phyloP scores from a whole-genome alignment of 352 stramenopile genomes.

The Pythium guiyangense region DNA sequence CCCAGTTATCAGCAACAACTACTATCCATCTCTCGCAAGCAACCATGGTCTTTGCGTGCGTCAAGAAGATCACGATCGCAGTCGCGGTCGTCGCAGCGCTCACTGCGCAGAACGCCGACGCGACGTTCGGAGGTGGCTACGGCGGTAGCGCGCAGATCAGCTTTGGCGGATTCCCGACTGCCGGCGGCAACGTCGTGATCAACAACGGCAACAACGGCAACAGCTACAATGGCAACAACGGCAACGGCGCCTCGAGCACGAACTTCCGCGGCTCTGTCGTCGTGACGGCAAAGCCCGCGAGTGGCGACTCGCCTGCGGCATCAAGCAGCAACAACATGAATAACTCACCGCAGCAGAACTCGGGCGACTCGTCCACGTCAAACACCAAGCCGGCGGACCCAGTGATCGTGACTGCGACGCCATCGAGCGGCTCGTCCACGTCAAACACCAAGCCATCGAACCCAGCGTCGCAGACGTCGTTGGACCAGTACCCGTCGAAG shows the following conservation, averaged over 20 bases:
- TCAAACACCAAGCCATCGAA: slow-evolving; percentile 5
- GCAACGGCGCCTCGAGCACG: slow-evolving; percentile 6
- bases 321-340: slow-evolving; percentile 6
- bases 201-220: background rate
- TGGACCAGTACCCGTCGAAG: slow-evolving; percentile 14
- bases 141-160: slow-evolving; percentile 7
- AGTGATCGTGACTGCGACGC: background rate
- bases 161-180: slow-evolving; percentile 7
- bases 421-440: slow-evolving; percentile 1
- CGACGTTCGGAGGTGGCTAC: slow-evolving; percentile 11
- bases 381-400: slow-evolving; percentile 6
- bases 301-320: background rate
- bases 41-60: slow-evolving; percentile 14
- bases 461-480: slow-evolving; percentile 6
- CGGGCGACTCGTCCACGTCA: slow-evolving; percentile 10
- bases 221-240: background rate
- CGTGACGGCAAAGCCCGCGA: slow-evolving; percentile 1
- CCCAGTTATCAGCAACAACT: background rate
- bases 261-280: slow-evolving; percentile 10
- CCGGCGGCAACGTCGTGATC: background rate
- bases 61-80: slow-evolving; percentile 16
- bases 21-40: background rate
- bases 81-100: slow-evolving; percentile 13
- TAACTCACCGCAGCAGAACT: slow-evolving; percentile 14
- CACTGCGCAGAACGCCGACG: slow-evolving; percentile 6